These are phyloP conservation scores for Cucumis cinereus DNA, from an alignment of 306 rosid species.

Conservation along the genomic window DNA sequence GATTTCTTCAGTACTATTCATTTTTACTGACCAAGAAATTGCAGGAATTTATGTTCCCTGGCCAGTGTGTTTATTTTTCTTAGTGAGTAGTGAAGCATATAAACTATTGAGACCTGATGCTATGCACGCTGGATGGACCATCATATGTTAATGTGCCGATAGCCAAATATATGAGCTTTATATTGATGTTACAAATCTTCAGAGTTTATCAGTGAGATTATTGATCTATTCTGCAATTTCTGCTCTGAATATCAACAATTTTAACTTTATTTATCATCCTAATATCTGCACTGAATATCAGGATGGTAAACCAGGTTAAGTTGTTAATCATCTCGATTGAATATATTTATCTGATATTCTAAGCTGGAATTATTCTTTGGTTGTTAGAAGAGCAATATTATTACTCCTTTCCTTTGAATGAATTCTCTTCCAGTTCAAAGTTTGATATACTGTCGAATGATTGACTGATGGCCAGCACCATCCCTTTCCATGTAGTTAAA, in stretches of 20 bases:
- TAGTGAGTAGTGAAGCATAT: not conserved
- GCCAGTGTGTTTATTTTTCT: not conserved
- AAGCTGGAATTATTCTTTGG: not conserved
- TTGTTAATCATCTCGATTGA: not conserved
- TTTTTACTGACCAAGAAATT: not conserved
- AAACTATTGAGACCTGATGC: not conserved
- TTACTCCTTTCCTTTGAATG: not conserved
- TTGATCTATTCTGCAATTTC: not conserved
- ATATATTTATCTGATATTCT: not conserved
- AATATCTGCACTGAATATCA: not conserved
- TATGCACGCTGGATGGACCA: not conserved
- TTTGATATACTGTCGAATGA: not conserved
- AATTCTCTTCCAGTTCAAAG: not conserved
- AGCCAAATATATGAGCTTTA: not conserved
- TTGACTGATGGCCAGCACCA: not conserved
- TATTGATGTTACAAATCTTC: not conserved
- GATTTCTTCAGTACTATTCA: not conserved
- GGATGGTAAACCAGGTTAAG: not conserved
- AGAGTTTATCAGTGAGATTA: not conserved
- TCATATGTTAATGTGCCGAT: not conserved
- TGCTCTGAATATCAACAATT: not conserved
- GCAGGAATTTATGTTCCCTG: not conserved
- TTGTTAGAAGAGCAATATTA: not conserved
- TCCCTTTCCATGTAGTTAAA: not conserved
- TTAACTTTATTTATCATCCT: not conserved